phyloP scores from a whole-genome alignment of 305 asterid species.

The Andrographis paniculata region DNA sequence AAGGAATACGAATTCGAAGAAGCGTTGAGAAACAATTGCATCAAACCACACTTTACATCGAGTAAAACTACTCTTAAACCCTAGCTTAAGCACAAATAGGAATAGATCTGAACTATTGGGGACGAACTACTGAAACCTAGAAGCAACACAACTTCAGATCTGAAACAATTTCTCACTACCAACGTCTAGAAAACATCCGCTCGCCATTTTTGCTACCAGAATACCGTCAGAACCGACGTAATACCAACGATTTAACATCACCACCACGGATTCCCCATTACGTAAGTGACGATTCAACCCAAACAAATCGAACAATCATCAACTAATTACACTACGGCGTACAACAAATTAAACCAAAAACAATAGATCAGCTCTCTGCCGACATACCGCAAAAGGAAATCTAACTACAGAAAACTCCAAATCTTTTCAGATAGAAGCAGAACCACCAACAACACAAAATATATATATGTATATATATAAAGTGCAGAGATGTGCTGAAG shows the following conservation, averaged over 20 bases:
- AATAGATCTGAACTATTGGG: not conserved
- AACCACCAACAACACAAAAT: not conserved
- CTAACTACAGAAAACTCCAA: too few relatives aligned
- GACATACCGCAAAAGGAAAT: too few relatives aligned
- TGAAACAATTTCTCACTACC: not conserved
- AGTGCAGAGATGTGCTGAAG: too few relatives aligned
- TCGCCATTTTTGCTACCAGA: not conserved
- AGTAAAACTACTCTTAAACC: not conserved
- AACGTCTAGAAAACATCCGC: not conserved
- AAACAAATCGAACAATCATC: not conserved
- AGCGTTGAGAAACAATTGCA: too few relatives aligned
- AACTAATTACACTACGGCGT: not conserved
- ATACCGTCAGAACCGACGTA: not conserved
- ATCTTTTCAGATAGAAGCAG: not conserved
- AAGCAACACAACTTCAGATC: not conserved
- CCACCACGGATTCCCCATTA: not conserved
- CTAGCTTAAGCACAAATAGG: not conserved
- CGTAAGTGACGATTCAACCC: not conserved
- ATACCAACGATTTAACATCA: not conserved
- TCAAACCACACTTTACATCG: too few relatives aligned
- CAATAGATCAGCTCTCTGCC: not conserved
- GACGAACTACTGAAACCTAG: not conserved
- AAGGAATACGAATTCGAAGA: too few relatives aligned
- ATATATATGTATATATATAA: too few relatives aligned
- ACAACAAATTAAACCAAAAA: not conserved